A percentile compares a stretch with the other conserved stretches of the same genome.
phyloP scores from a whole-genome alignment of 768 basidiomycete species.

The Clitopilus hobsonii region DNA sequence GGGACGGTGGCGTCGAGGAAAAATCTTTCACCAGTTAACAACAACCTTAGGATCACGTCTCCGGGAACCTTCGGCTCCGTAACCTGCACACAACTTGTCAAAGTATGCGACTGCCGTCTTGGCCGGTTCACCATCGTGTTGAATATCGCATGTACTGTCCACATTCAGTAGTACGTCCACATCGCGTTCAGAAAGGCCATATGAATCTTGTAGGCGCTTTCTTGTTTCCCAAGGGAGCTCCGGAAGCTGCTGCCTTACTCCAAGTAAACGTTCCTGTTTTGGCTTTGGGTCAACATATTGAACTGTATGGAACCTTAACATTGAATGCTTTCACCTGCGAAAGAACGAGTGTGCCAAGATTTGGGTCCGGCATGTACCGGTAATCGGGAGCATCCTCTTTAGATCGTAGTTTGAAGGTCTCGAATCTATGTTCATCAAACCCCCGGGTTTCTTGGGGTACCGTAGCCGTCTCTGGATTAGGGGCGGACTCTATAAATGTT shows the following conservation, averaged over 20 bases:
- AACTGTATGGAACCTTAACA: neutral
- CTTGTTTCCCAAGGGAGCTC: slow-evolving; percentile 69
- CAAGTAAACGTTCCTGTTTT: slow-evolving; percentile 57
- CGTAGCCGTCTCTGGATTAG: slow-evolving; percentile 22
- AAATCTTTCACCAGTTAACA: slow-evolving; percentile 71
- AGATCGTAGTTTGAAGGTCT: slow-evolving; percentile 77
- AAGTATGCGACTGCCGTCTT: slow-evolving; percentile 68
- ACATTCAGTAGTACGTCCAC: slow-evolving; percentile 72
- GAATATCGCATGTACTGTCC: slow-evolving; percentile 60
- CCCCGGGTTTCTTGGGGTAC: slow-evolving; percentile 88
- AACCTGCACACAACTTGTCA: slow-evolving; percentile 53
- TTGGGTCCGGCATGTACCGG: slow-evolving; percentile 97
- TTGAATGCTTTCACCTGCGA: slow-evolving; percentile 31
- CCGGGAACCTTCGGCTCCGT: slow-evolving; percentile 13
- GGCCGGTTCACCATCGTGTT: slow-evolving; percentile 49
- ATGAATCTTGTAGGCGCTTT: slow-evolving; percentile 44
- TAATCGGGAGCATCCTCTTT: slow-evolving; percentile 98
- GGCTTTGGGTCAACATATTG: neutral
- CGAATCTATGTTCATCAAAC: slow-evolving; percentile 75
- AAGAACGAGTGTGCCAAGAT: slow-evolving; percentile 71
- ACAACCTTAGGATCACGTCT: slow-evolving; percentile 61
- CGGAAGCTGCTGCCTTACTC: slow-evolving; percentile 54
- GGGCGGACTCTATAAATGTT: slow-evolving; percentile 36
- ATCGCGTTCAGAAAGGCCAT: slow-evolving; percentile 55
- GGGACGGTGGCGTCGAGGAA: slow-evolving; percentile 2